Conservation (phyloP, 2,329 filamentous ascomycete species). For the Dryadomyces quercivorus region DNA sequence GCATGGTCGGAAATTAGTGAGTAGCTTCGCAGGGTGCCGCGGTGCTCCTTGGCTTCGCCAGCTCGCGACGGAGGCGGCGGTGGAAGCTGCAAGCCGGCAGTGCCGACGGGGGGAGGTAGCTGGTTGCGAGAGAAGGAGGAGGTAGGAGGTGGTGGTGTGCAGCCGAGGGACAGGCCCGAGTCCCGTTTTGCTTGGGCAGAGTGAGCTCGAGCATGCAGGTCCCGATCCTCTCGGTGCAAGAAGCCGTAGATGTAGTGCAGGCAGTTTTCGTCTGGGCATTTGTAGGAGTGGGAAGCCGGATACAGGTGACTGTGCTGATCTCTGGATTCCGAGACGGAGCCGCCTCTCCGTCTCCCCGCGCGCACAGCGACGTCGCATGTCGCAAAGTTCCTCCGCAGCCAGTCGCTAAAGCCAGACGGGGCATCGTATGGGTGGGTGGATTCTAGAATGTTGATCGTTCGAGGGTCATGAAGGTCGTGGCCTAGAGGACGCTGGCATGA, state of each 20-base stretch:
- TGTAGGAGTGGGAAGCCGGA: constrained; percentile 26
- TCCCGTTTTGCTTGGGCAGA: constrained; percentile 28
- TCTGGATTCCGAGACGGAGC: constrained; percentile 22
- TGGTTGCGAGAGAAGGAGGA: constrained; percentile 19
- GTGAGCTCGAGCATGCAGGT: constrained; percentile 38
- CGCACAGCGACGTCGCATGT: constrained; percentile 35
- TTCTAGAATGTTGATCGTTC: constrained; percentile 26
- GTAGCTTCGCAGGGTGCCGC: constrained; percentile 27
- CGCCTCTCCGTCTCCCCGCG: constrained; percentile 25
- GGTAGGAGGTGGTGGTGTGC: constrained; percentile 19
- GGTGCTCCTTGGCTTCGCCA: constrained; percentile 21
- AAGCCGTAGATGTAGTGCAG: constrained; percentile 49
- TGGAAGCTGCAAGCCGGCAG: not conserved
- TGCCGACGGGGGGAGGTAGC: constrained; percentile 5
- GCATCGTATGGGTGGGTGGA: constrained; percentile 24
- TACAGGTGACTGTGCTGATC: constrained; percentile 3
- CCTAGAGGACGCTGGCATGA: constrained; percentile 18
- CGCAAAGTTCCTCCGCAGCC: constrained; percentile 40
- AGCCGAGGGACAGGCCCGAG: constrained; percentile 29
- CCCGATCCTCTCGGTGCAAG: constrained; percentile 34
- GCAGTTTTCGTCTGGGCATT: constrained; percentile 43
- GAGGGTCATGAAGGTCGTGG: constrained; percentile 28
- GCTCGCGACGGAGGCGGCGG: not conserved
- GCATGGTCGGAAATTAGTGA: constrained; percentile 28
- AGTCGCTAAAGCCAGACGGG: constrained; percentile 34